phyloP scores from a whole-genome alignment of 768 basidiomycete genomes.

The Amylocystis lapponica region DNA sequence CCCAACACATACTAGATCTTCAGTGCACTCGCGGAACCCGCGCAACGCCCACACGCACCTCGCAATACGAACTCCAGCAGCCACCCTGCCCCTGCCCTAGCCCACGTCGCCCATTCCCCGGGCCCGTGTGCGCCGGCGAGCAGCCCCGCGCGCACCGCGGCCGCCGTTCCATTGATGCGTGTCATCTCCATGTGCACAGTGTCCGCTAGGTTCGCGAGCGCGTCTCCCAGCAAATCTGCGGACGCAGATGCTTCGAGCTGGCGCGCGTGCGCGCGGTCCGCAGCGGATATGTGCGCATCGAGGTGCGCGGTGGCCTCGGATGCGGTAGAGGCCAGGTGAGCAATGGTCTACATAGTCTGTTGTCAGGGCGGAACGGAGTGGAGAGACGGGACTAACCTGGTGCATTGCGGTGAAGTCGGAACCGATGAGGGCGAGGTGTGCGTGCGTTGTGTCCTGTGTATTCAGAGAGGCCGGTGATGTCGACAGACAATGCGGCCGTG shows the following conservation, averaged over 20 bases:
- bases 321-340: conserved; percentile 1
- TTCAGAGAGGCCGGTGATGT: neutral
- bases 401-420: conserved; percentile 2
- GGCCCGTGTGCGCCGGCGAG: neutral
- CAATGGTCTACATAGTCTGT: conserved; percentile 1
- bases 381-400: neutral
- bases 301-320: conserved; percentile 24
- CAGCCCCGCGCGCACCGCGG: conserved; percentile 28
- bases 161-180: conserved; percentile 42
- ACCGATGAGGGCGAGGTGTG: neutral
- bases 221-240: conserved; percentile 29
- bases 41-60: conserved; percentile 9
- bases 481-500: neutral
- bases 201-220: conserved; percentile 32
- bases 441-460: neutral
- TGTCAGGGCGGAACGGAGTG: neutral
- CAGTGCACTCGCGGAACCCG: neutral
- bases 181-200: conserved; percentile 39
- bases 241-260: conserved; percentile 34
- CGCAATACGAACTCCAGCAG: conserved; percentile 11
- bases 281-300: conserved; percentile 25
- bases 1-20: conserved; percentile 2
- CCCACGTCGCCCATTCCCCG: conserved; percentile 8
- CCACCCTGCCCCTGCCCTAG: conserved; percentile 5
- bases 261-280: conserved; percentile 25